phyloP scores from a whole-genome alignment of 768 basidiomycete species.

The Podaxis pistillaris region DNA sequence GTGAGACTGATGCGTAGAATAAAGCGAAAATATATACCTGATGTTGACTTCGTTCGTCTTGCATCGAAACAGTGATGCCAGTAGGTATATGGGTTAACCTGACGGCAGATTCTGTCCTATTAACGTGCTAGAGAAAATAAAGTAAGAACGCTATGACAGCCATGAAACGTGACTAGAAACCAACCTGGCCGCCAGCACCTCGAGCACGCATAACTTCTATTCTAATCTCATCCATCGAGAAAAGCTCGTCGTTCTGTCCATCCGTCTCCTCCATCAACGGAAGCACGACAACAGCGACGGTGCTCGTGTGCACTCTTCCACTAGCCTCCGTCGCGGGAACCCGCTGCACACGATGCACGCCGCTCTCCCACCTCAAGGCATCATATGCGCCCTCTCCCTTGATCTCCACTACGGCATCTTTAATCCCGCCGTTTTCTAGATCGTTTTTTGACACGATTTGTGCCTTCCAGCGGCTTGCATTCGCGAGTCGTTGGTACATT shows the following conservation, averaged over 20 bases:
- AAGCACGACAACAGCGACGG: conserved; percentile 82
- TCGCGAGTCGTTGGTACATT: too few species aligned
- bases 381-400: conserved; percentile 81
- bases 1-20: background rate
- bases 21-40: conserved; percentile 49
- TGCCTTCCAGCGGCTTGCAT: too few species aligned
- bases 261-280: conserved; percentile 74
- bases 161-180: conserved; percentile 13
- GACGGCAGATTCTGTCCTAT: conserved; percentile 97
- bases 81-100: conserved; percentile 91
- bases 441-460: conserved; percentile 58
- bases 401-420: conserved; percentile 78
- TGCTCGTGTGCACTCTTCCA: conserved; percentile 91
- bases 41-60: conserved; percentile 96
- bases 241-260: conserved; percentile 57
- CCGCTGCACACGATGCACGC: conserved; percentile 93
- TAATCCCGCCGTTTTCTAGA: conserved; percentile 62
- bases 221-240: conserved; percentile 82
- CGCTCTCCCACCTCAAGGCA: conserved; percentile 83
- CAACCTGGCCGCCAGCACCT: conserved; percentile 95
- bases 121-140: conserved; percentile 71
- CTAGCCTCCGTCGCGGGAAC: conserved; percentile 88
- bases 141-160: conserved; percentile 1
- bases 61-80: conserved; percentile 95
- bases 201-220: conserved; percentile 94